A percentile compares a stretch with the other conserved stretches of the same genome.
Evolutionary conservation across 2,329 filamentous ascomycete species (phyloP).

Genomic region (Escovopsis sp.): DNA sequence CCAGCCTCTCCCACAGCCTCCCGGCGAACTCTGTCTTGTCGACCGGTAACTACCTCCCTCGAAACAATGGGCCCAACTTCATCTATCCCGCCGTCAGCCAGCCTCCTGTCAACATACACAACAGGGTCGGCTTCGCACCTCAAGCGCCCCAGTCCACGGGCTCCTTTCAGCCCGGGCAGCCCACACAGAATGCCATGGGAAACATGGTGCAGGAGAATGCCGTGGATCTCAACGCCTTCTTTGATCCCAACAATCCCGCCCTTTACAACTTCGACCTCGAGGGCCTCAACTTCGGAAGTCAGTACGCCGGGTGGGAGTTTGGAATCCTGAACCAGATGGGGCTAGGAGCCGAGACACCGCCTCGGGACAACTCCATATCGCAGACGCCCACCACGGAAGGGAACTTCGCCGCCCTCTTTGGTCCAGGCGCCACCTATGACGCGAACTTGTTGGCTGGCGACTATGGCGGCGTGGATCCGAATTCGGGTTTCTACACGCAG

Average conservation of each 20-base stretch:
- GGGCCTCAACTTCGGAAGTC: constrained; percentile 76
- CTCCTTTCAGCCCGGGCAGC: constrained; percentile 45
- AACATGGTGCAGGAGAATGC: constrained; percentile 34
- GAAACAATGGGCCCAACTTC: constrained; percentile 31
- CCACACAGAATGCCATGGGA: constrained; percentile 30
- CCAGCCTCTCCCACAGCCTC: constrained; percentile 31
- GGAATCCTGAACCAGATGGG: constrained; percentile 95
- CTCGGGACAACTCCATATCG: constrained; percentile 44
- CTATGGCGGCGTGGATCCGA: constrained; percentile 36
- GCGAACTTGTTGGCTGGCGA: constrained; percentile 31
- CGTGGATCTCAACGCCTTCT: constrained; percentile 46
- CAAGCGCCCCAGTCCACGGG: constrained; percentile 64
- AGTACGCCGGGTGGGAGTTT: constrained; percentile 91
- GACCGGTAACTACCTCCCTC: constrained; percentile 30
- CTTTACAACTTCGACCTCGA: constrained; percentile 94
- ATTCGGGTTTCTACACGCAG: constrained; percentile 34
- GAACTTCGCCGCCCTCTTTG: constrained; percentile 31
- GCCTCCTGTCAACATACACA: constrained; percentile 31
- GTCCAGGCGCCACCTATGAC: constrained; percentile 36
- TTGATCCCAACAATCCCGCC: constrained; percentile 82
- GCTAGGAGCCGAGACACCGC: constrained; percentile 54
- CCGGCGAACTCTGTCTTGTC: constrained; percentile 25
- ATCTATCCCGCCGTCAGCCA: constrained; percentile 33
- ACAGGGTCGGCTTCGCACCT: constrained; percentile 39
- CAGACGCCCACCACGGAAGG: constrained; percentile 22